phyloP scores from a whole-genome alignment of 371 early-diverging fungal genomes.

The Mortierella sp. region DNA sequence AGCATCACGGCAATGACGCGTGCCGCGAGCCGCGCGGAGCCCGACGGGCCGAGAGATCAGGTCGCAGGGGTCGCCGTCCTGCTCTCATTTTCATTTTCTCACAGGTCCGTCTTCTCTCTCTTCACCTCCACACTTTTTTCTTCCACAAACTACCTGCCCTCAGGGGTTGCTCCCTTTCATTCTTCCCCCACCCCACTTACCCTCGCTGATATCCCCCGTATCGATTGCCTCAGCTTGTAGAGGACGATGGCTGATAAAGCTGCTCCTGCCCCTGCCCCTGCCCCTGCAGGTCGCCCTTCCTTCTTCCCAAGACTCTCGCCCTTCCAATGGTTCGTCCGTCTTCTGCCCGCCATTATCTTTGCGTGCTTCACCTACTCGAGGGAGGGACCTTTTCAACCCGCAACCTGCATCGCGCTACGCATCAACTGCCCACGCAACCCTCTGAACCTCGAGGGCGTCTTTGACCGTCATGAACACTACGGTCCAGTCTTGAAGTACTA shows the following conservation, averaged over 20 bases:
- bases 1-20: too few relatives aligned
- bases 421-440: constrained; percentile 17
- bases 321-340: constrained; percentile 26
- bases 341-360: constrained; percentile 34
- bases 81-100: too few relatives aligned
- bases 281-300: neutral
- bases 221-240: too few relatives aligned
- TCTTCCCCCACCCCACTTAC: neutral
- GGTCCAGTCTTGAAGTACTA: constrained; percentile 49
- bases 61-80: too few relatives aligned
- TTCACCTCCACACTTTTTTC: too few relatives aligned
- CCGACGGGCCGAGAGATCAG: too few relatives aligned
- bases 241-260: constrained; percentile 17
- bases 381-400: constrained; percentile 32
- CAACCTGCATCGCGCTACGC: constrained; percentile 19
- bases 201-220: neutral
- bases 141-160: too few relatives aligned
- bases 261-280: neutral
- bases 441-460: constrained; percentile 29
- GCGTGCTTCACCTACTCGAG: constrained; percentile 17
- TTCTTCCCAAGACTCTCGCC: constrained; percentile 24
- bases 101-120: too few relatives aligned
- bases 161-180: neutral
- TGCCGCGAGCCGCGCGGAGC: too few relatives aligned
- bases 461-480: constrained; percentile 47